Evolutionary conservation across 2,329 filamentous ascomycete species (phyloP).

Genomic region (Alternaria rosae): DNA sequence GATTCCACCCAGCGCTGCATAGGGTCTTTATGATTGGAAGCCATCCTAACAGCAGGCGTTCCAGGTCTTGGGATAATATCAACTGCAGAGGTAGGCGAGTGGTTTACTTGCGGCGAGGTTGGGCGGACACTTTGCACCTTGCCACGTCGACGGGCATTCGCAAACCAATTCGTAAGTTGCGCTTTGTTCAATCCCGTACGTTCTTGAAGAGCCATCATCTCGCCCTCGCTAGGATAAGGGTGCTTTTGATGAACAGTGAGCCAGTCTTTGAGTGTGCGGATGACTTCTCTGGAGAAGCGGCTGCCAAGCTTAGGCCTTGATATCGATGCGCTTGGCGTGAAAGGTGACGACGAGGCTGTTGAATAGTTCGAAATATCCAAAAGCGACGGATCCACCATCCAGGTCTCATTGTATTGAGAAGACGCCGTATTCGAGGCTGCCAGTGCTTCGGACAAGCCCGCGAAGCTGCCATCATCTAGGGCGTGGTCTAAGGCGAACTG

Average conservation of each 20-base stretch:
- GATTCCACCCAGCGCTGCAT: constrained; percentile 41
- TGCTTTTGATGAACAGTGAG: constrained; percentile 28
- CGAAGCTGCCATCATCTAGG: constrained; percentile 10
- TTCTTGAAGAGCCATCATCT: constrained; percentile 26
- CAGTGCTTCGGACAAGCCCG: constrained; percentile 10
- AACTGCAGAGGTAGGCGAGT: constrained; percentile 16
- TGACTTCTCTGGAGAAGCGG: constrained; percentile 35
- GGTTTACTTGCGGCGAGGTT: constrained; percentile 14
- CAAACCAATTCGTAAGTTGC: constrained; percentile 40
- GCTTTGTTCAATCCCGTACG: constrained; percentile 34
- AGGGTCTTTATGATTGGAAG: constrained; percentile 21
- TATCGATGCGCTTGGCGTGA: constrained; percentile 13
- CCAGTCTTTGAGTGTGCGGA: constrained; percentile 35
- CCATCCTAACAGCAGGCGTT: constrained; percentile 25
- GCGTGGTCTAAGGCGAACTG: background rate
- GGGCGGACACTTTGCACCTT: constrained; percentile 23
- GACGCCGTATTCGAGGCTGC: background rate
- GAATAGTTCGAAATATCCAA: constrained; percentile 18
- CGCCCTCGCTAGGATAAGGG: constrained; percentile 33
- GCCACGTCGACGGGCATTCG: constrained; percentile 36
- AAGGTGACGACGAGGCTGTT: constrained; percentile 19
- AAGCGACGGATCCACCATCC: constrained; percentile 3
- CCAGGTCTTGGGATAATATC: constrained; percentile 34
- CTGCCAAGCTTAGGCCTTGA: constrained; percentile 25
- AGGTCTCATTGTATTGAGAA: constrained; percentile 7